These are phyloP conservation scores for Cucurbita moschata DNA, from an alignment of 306 rosid species.

Conservation along the genomic window DNA sequence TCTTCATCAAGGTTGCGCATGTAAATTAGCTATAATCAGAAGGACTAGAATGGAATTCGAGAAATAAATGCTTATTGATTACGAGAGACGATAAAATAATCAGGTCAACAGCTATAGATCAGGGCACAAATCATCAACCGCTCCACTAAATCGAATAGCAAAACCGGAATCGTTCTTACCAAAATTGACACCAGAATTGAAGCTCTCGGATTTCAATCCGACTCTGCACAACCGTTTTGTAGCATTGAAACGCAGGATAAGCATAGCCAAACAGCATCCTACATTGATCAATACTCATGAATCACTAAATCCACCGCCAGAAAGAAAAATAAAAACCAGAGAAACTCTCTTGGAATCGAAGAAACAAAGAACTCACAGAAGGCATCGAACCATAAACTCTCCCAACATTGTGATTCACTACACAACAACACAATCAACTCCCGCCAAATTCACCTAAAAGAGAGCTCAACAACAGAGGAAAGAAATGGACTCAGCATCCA, in stretches of 20 bases:
- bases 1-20: neutral
- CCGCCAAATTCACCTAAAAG: neutral
- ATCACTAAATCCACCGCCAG: neutral
- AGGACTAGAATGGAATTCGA: neutral
- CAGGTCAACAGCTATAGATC: neutral
- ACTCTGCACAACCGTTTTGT: constrained; percentile 57
- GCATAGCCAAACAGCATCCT: constrained; percentile 76
- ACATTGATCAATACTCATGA: neutral
- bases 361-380: constrained; percentile 29
- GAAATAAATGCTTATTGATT: neutral
- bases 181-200: constrained; percentile 92
- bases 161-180: neutral
- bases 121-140: neutral
- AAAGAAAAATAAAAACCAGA: neutral
- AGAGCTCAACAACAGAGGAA: neutral
- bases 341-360: neutral
- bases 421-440: neutral
- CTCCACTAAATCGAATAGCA: constrained; percentile 33
- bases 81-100: neutral
- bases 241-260: constrained; percentile 86
- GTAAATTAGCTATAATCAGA: neutral
- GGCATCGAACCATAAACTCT: constrained; percentile 52
- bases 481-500: neutral
- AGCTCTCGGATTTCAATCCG: constrained; percentile 57
- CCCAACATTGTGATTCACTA: constrained; percentile 46